A percentile compares a stretch with the other conserved stretches of the same genome.
These are phyloP conservation scores for Debaryomyces sp. DNA, from an alignment of 1,139 yeast genomes.

Conservation along the genomic window DNA sequence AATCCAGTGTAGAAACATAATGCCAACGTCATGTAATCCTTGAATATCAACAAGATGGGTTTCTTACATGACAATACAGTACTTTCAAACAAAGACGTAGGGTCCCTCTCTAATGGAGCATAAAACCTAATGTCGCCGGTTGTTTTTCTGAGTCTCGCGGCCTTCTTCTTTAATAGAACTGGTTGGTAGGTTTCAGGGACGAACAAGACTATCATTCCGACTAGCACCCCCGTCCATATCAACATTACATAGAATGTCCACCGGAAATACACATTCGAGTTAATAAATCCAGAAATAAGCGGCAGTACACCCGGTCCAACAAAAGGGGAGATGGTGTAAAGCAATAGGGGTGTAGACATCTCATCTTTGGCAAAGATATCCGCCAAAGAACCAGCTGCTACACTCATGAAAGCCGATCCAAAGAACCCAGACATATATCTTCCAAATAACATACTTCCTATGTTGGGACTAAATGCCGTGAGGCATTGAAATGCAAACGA, in stretches of 20 bases:
- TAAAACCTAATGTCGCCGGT: constrained; percentile 30
- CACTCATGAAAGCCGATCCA: constrained; percentile 38
- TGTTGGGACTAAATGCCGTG: constrained; percentile 30
- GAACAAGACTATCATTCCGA: constrained; percentile 19
- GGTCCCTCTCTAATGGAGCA: constrained; percentile 50
- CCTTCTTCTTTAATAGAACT: constrained; percentile 18
- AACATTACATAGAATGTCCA: constrained; percentile 30
- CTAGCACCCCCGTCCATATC: constrained; percentile 24
- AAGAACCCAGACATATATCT: constrained; percentile 37
- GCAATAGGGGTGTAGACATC: constrained; percentile 27
- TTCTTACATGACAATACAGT: constrained; percentile 46
- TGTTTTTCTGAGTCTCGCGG: constrained; percentile 17
- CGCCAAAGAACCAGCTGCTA: constrained; percentile 37
- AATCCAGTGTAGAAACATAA: constrained; percentile 66
- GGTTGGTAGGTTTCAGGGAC: constrained; percentile 27
- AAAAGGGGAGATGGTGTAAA: constrained; percentile 35
- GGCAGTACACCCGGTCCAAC: constrained; percentile 40
- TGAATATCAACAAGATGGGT: constrained; percentile 55
- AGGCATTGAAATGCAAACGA: constrained; percentile 29
- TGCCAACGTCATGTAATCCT: constrained; percentile 63
- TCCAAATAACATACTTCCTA: constrained; percentile 34
- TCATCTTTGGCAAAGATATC: constrained; percentile 30
- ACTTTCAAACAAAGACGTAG: constrained; percentile 26
- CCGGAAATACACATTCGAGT: constrained; percentile 21
- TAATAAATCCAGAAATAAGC: constrained; percentile 32